phyloP scores from a whole-genome alignment of 495 filamentous ascomycete genomes.

The Neurospora sp. region DNA sequence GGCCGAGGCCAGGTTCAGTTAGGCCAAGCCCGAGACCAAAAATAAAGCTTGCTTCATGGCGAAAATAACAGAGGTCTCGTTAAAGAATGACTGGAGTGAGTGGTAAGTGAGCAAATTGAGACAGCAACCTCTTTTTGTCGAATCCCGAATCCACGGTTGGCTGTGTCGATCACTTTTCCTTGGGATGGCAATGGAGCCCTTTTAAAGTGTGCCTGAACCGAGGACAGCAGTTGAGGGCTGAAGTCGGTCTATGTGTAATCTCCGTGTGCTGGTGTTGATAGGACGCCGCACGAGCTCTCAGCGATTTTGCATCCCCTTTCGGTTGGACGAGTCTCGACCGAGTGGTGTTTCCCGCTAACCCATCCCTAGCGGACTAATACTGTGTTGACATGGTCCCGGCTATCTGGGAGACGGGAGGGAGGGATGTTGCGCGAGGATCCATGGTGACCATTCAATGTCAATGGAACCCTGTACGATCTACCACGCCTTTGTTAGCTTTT shows the following conservation, averaged over 20 bases:
- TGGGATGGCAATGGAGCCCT: not conserved
- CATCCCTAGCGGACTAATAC: not conserved
- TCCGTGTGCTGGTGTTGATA: not conserved
- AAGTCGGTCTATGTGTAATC: not conserved
- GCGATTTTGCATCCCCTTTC: not conserved
- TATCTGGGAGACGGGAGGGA: not conserved
- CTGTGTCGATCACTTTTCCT: not conserved
- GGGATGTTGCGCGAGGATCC: no score
- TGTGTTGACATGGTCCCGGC: not conserved
- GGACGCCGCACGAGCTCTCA: not conserved
- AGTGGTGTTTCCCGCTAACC: not conserved
- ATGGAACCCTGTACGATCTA: not conserved
- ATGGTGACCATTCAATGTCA: not conserved
- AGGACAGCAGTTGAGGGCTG: not conserved
- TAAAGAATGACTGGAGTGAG: constrained; percentile 3
- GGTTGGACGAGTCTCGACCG: not conserved
- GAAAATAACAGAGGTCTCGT: not conserved
- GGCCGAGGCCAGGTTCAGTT: constrained; percentile 6
- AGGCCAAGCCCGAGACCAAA: constrained; percentile 4
- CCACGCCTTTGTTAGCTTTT: not conserved
- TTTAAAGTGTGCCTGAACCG: not conserved
- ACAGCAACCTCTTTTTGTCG: not conserved
- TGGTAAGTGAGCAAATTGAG: constrained; percentile 1
- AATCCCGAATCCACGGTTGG: not conserved
- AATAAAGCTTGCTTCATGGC: constrained; percentile 7